Conservation (phyloP, 257 asterid genomes). For the Asclepias syriaca region DNA sequence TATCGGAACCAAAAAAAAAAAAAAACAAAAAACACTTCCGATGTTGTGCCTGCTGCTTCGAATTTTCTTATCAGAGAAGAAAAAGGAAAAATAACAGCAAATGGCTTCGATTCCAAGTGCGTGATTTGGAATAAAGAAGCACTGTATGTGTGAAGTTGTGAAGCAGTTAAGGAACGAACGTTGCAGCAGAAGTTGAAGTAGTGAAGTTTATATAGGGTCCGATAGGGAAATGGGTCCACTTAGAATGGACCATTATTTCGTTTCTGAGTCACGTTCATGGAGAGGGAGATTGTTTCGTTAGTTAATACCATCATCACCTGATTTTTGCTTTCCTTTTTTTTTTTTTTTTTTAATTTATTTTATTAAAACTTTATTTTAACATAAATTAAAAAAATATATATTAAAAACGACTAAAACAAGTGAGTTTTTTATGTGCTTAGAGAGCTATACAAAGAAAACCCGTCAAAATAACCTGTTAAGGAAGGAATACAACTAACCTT, state of each 20-base stretch:
- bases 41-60: background rate
- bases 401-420: too few relatives aligned
- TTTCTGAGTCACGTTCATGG: background rate
- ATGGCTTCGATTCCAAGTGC: background rate
- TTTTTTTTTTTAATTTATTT: too few relatives aligned
- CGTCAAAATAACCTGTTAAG: background rate
- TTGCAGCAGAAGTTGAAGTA: background rate
- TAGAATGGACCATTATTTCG: background rate
- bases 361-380: too few relatives aligned
- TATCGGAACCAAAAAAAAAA: background rate
- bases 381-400: too few relatives aligned
- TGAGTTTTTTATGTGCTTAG: too few relatives aligned
- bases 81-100: too few relatives aligned
- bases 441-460: too few relatives aligned
- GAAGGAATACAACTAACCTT: background rate
- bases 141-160: slow-evolving; percentile 12
- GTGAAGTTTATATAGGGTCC: background rate
- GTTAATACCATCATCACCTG: background rate
- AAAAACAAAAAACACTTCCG: background rate
- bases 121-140: background rate
- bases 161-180: slow-evolving; percentile 15
- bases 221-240: slow-evolving; percentile 4
- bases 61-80: background rate
- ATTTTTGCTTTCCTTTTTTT: background rate
- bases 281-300: background rate